phyloP scores from a whole-genome alignment of 202 grass and related monocot species.

The Bolboschoenoplectus hybrid region DNA sequence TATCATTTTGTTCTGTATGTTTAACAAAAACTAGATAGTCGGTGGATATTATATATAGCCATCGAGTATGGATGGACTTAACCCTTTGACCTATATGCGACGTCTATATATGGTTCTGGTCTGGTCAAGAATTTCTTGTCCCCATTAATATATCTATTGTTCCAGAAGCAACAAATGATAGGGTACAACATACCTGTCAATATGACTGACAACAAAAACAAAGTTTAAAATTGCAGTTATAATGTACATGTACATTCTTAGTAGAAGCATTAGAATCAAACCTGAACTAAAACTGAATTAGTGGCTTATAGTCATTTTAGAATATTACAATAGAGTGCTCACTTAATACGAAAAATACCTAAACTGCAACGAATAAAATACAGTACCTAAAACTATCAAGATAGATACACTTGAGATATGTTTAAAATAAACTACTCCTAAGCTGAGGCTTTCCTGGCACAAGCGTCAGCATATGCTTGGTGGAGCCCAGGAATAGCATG shows the following conservation, averaged over 20 bases:
- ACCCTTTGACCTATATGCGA: not conserved
- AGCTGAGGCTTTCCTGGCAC: not conserved
- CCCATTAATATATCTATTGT: not conserved
- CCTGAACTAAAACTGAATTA: not conserved
- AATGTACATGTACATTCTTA: not conserved
- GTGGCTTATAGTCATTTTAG: not conserved
- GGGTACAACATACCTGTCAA: not conserved
- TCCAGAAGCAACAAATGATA: not conserved
- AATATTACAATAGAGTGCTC: not conserved
- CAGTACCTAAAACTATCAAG: not conserved
- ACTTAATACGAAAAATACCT: not conserved
- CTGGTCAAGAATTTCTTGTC: no score
- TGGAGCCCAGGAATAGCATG: constrained; percentile 16
- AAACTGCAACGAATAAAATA: not conserved
- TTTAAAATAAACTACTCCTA: not conserved
- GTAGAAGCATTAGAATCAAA: not conserved
- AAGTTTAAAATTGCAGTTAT: not conserved
- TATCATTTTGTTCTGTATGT: not conserved
- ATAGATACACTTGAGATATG: not conserved
- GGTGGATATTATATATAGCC: not conserved
- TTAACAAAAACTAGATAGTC: not conserved
- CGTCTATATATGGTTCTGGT: not conserved
- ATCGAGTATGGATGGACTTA: not conserved
- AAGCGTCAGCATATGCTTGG: not conserved
- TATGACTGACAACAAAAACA: not conserved